Base-by-base conservation (phyloP, 129 eudicot genomes). In the Flaveria robusta region DNA sequence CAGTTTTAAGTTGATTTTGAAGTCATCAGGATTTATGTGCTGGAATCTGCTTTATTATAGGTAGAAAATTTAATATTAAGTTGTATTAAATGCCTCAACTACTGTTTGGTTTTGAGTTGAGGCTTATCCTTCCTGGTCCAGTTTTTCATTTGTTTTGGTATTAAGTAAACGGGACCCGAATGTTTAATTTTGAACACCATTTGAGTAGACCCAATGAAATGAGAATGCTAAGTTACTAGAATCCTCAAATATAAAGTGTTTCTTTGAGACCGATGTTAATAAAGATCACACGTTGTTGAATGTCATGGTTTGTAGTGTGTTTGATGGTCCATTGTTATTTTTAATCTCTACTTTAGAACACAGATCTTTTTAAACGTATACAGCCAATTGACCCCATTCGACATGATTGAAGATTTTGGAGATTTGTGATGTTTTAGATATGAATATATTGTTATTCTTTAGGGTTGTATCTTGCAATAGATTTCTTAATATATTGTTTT, bases 341-440 rank as follows among this genome's bases (percentile, higher is more conserved):
- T 29, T 41, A 56, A 27, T 60, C 19, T 26, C 14, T 60, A 26
- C 18, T 60, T 60, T 0, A 26, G 41, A 26, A 23, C 16, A 0
- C 9, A 26, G 23, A 51, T 51, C 14, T 24, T 60, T 60, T 60
- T 58, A 3, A 27, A 27, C 1, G 24, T 58, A 18, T 45, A 54
- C 9, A 3, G 29, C 26, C 42, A 3, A 70, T 13, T 73, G 13
- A 45, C 58, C 50, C 50, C 68, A 11, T 37, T 64, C 39, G 39
- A 50, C 46, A 14, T 59, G 27, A 74, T 23, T 58, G 60, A 11
- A 22, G 51, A 41, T 46, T 54, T 34, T 65, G 47, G 56, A 63
- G 52, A 68, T 29, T 56, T 79, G 18, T 79, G 74, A 24, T 16
- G 11, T 81, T 74, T 74, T 74, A 22, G 29, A 24, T 50, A 34